These are phyloP conservation scores for Pythium insidiosum DNA, from an alignment of 352 stramenopile genomes.

Conservation along the genomic window DNA sequence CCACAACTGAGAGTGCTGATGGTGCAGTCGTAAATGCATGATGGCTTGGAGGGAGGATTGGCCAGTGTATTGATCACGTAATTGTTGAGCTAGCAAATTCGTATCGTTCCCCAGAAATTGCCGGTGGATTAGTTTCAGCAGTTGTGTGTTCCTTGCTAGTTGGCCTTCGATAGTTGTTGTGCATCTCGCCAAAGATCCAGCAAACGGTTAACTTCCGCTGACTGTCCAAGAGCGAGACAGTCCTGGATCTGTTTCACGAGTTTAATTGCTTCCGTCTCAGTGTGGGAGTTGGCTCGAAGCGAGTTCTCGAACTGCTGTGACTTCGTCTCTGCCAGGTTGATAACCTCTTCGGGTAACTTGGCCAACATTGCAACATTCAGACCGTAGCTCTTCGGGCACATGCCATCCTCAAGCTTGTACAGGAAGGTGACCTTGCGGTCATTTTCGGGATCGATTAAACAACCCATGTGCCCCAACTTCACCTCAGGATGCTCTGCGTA, in stretches of 20 bases:
- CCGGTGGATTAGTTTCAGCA: background rate
- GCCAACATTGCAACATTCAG: constrained; percentile 99
- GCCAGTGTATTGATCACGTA: background rate
- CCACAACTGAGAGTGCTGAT: background rate
- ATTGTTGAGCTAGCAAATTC: background rate
- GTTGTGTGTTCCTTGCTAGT: background rate
- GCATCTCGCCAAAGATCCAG: constrained; percentile 14
- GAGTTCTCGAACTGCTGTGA: constrained; percentile 87
- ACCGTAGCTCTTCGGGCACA: constrained; percentile 98
- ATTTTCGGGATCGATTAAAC: constrained; percentile 70
- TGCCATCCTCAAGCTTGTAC: constrained; percentile 96
- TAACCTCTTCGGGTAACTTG: constrained; percentile 93
- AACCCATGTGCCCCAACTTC: constrained; percentile 76
- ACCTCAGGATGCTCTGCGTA: constrained; percentile 57
- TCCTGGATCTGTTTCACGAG: constrained; percentile 17
- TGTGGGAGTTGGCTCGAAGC: constrained; percentile 33
- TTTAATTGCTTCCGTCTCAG: constrained; percentile 16
- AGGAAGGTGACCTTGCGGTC: constrained; percentile 97
- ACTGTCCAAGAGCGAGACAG: constrained; percentile 1
- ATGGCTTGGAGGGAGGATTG: background rate
- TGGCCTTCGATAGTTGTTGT: background rate
- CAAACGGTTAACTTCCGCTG: constrained; percentile 13
- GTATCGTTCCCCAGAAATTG: background rate
- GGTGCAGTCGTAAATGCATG: background rate
- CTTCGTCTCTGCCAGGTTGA: constrained; percentile 87